A percentile compares a stretch with the other conserved stretches of the same genome.
Conservation (phyloP, 108 stramenopile genomes). For the Chaetoceros tenuissimus region DNA sequence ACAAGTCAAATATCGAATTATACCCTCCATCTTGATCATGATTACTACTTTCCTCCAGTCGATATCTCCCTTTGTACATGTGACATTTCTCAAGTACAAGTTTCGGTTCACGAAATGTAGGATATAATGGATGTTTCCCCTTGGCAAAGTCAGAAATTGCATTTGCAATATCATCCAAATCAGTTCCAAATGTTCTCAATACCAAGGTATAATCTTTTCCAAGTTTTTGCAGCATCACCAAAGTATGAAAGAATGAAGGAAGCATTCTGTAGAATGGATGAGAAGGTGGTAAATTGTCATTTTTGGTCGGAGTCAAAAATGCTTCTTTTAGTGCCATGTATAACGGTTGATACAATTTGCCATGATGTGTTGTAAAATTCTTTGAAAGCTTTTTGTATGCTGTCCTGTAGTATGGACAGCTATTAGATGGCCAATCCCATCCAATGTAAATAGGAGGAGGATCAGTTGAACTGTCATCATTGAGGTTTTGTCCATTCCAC, state of each 20-base stretch:
- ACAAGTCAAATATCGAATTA: slow-evolving; percentile 10
- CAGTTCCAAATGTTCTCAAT: slow-evolving; percentile 77
- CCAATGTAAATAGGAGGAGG: slow-evolving; percentile 70
- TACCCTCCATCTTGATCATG: slow-evolving; percentile 5
- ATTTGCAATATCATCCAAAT: slow-evolving; percentile 49
- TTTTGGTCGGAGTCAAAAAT: not conserved
- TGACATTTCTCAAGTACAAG: slow-evolving; percentile 29
- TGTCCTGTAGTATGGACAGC: slow-evolving; percentile 77
- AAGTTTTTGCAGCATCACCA: slow-evolving; percentile 22
- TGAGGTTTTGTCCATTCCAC: slow-evolving; percentile 76
- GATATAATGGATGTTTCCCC: slow-evolving; percentile 67
- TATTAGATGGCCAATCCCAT: slow-evolving; percentile 54
- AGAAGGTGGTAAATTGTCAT: not conserved
- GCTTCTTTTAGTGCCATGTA: slow-evolving; percentile 5
- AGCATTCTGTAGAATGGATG: slow-evolving; percentile 19
- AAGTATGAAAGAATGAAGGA: slow-evolving; percentile 68
- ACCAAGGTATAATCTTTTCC: slow-evolving; percentile 24
- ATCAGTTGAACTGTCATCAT: slow-evolving; percentile 13
- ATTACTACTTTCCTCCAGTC: slow-evolving; percentile 3
- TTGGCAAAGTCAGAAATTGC: slow-evolving; percentile 52
- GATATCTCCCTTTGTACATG: slow-evolving; percentile 46
- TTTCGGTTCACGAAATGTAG: slow-evolving; percentile 33
- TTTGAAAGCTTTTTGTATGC: slow-evolving; percentile 41
- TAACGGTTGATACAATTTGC: slow-evolving; percentile 35
- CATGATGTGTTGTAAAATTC: slow-evolving; percentile 47